Evolutionary conservation across 2,329 filamentous ascomycete genomes (phyloP), one percentile per base, ranked within the genome.

Genomic region (Didymellaceae sp.): DNA sequence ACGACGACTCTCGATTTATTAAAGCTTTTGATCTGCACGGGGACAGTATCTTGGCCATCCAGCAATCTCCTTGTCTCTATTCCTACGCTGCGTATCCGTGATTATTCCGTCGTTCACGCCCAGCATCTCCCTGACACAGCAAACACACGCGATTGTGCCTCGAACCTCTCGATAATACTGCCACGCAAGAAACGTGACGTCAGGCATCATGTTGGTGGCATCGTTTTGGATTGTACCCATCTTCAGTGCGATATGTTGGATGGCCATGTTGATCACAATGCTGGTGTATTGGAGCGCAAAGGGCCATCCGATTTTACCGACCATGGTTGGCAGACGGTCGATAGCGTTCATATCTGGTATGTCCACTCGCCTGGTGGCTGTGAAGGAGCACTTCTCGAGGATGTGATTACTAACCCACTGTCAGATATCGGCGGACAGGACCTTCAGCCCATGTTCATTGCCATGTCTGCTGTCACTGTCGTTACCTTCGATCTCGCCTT

Each of bases 401-500:
- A n/a, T 7, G 9, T 16, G 25, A 18, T 5, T 16, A 13, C 57
- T 66, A 41, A 67, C 62, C 72, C 26, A 5, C 20, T 24, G 28
- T 6, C 50, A 59, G 83, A 87, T 63, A 74, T 86, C 48, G 85
- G 83, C 40, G 84, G 84, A 0, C 74, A 78, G 43, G 73, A 78
- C 21, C 80, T 92, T 14, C 89, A 92, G 68, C 89, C 90, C 2
- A 80, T 93, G 55, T 94, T 94, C 78, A 86, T 94, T 64, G 79
- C 86, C 25, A 87, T 89, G 62, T 86, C 82, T 64, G 77, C 80
- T 45, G 75, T 90, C 26, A 91, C 89, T 5, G 88, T 90, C 17
- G 78, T 95, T 39, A 86, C 89, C 55, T 87, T 99, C 66, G 89
- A 96, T 75, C 74, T 90, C 7, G 85, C 88, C 20, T 94, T 99